Evolutionary conservation across 1,284 basidiomycete genomes (phyloP).

Genomic region (Ustilago tritici): DNA sequence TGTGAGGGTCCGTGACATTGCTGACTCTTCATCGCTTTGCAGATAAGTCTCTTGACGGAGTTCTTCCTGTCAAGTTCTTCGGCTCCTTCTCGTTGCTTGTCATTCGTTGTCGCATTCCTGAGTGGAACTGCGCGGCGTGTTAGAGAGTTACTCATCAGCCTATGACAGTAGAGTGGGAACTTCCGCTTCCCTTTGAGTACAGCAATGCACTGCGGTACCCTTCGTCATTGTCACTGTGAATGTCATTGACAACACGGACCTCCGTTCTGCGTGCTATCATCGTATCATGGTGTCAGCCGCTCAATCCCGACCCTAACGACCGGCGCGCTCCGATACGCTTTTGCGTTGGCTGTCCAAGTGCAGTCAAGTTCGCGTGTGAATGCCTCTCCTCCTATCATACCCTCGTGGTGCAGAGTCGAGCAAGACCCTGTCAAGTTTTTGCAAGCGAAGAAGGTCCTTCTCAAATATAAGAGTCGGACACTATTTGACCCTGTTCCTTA

Average conservation of each 20-base stretch:
- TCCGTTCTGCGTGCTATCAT: not conserved
- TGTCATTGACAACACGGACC: not conserved
- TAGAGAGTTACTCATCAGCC: not conserved
- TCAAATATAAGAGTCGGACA: not conserved
- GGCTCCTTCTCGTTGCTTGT: slow-evolving; percentile 1
- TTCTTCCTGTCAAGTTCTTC: slow-evolving; percentile 12
- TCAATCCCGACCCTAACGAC: not conserved
- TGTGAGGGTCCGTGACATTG: slow-evolving; percentile 5
- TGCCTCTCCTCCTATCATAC: not conserved
- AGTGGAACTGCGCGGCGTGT: not conserved
- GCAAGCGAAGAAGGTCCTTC: not conserved
- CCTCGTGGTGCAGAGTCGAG: slow-evolving; percentile 2
- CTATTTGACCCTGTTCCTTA: not conserved
- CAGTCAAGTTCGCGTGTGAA: slow-evolving; percentile 3
- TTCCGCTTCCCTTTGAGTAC: not conserved
- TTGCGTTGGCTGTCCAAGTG: not conserved
- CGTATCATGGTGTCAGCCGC: not conserved
- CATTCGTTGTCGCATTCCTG: not conserved
- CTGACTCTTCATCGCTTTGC: slow-evolving; percentile 2
- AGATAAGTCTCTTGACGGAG: not conserved
- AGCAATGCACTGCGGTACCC: not conserved
- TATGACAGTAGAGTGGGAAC: not conserved
- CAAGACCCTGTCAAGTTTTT: not conserved
- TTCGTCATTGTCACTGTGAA: not conserved
- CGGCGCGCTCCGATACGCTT: not conserved